Conservation (phyloP, 345 rosid genomes). For the Salix purpurea region DNA sequence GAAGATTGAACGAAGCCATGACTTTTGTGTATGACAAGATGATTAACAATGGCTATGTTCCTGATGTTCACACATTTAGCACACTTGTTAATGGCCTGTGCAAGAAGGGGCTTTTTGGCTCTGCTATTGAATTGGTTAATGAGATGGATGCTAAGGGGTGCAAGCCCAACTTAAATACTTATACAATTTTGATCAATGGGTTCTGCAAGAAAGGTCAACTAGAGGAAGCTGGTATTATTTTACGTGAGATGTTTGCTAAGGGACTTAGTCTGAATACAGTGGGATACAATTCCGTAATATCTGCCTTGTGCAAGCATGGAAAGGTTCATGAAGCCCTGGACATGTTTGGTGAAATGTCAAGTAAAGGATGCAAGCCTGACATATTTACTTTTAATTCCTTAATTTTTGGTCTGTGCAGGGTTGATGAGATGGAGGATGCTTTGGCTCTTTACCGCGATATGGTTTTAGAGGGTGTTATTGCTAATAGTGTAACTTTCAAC, state of each 20-base stretch:
- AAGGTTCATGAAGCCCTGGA: slow-evolving; percentile 51
- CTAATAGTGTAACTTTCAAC: slow-evolving; percentile 79
- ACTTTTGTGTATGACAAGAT: slow-evolving; percentile 40
- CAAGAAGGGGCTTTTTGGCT: slow-evolving; percentile 54
- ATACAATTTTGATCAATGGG: slow-evolving; percentile 56
- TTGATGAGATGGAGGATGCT: slow-evolving; percentile 50
- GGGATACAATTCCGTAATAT: slow-evolving; percentile 66
- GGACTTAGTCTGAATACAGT: slow-evolving; percentile 63
- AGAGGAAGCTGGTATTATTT: slow-evolving; percentile 44
- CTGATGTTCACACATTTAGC: slow-evolving; percentile 65
- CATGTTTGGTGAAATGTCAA: slow-evolving; percentile 58
- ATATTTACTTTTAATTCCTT: slow-evolving; percentile 71
- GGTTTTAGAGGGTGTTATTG: slow-evolving; percentile 73
- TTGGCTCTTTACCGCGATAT: slow-evolving; percentile 54
- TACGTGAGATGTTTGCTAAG: slow-evolving; percentile 48
- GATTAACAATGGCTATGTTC: slow-evolving; percentile 30
- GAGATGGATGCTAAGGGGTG: slow-evolving; percentile 55
- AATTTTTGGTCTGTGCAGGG: slow-evolving; percentile 69
- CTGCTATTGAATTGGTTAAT: slow-evolving; percentile 54
- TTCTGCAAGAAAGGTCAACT: slow-evolving; percentile 60
- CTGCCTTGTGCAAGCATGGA: slow-evolving; percentile 54
- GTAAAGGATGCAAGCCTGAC: slow-evolving; percentile 75
- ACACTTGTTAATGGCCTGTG: slow-evolving; percentile 60
- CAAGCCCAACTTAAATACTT: slow-evolving; percentile 58
- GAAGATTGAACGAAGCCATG: slow-evolving; percentile 61